Base-by-base conservation (phyloP, 768 basidiomycete genomes). In the Tulasnella sp. region DNA sequence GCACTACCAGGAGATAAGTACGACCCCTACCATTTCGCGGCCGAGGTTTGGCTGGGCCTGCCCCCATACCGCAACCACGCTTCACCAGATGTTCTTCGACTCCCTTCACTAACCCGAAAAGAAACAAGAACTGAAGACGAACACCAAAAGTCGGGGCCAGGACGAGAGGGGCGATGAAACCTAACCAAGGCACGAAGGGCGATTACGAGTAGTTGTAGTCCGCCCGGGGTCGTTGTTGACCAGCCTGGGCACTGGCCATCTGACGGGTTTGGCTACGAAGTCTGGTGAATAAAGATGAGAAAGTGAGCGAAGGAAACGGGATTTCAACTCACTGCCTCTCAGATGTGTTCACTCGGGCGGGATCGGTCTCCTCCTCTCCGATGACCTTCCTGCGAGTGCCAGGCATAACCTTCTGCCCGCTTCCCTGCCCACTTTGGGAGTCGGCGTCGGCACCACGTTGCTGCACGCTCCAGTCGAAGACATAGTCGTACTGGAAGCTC, bases 401-500 rank as follows among this genome's bases (percentile, higher is more conserved):
- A 32, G 27, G 42, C 31, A 36, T 57, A 32, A 49, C 42, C 43
- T 43, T 52, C 2, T 41, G 2, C n/a, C 32, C 41, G 31, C 40
- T 27, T 29, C 41, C 21, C 32, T 39, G 19, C 11, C 29, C 41
- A 58, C 35, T 19, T 1, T 29, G 17, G 21, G 27, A 36, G 12
- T 58, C 46, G 8, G 57, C 48, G 19, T 61, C 64, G 37, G 60
- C 62, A 49, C 55, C 53, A 37, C 66, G 61, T 54, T 65, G 78
- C 70, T 90, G 88, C 57, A 93, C 87, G 65, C 84, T 86, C 93
- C 96, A 99, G 71, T 99, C 96, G 66, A 99, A 99, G 67, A 98
- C 90, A 65, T 98, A 99, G 71, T 99, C 96, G 69, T 99, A 99
- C 74, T 97, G 92, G 76, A 88, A 97, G 54, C 93, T 91, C 69